A percentile compares a stretch with the other conserved stretches of the same genome.
Conservation (phyloP, 768 basidiomycete genomes). For the Mycena amicta region DNA sequence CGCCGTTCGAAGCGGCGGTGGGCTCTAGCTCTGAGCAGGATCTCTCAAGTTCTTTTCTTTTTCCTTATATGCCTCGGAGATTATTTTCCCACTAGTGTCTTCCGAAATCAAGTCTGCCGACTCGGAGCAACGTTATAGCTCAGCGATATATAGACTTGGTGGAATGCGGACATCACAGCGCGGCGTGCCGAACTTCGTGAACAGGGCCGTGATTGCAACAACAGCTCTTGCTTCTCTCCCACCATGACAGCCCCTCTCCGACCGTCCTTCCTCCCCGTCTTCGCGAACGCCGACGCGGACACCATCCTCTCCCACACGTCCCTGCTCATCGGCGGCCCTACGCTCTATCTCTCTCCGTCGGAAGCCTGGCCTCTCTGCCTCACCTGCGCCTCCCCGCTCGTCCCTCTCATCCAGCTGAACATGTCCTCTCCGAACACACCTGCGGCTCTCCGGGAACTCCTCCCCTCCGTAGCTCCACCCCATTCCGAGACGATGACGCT, state of each 20-base stretch:
- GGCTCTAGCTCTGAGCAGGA: no score
- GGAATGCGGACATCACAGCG: no score
- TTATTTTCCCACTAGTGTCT: no score
- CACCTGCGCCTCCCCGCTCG: constrained; percentile 14
- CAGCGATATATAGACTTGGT: no score
- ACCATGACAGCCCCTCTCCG: neutral
- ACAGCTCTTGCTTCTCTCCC: no score
- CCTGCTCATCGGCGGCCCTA: constrained; percentile 8
- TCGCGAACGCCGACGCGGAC: neutral
- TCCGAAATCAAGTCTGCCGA: no score
- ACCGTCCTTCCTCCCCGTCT: constrained; percentile 8
- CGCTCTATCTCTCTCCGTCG: neutral
- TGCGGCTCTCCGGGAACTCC: neutral
- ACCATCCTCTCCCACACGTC: neutral
- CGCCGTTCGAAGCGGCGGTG: no score
- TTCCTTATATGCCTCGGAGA: no score
- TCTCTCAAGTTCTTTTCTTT: no score
- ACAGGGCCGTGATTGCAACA: no score
- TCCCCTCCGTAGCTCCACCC: neutral
- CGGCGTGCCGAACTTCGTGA: no score
- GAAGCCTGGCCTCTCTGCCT: constrained; percentile 15
- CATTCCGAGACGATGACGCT: constrained; percentile 1
- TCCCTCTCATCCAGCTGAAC: constrained; percentile 17
- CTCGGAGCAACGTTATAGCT: no score
- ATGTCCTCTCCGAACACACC: constrained; percentile 14